Evolutionary conservation across 805 yeast species (phyloP).

Genomic region (Spathaspora girioi): DNA sequence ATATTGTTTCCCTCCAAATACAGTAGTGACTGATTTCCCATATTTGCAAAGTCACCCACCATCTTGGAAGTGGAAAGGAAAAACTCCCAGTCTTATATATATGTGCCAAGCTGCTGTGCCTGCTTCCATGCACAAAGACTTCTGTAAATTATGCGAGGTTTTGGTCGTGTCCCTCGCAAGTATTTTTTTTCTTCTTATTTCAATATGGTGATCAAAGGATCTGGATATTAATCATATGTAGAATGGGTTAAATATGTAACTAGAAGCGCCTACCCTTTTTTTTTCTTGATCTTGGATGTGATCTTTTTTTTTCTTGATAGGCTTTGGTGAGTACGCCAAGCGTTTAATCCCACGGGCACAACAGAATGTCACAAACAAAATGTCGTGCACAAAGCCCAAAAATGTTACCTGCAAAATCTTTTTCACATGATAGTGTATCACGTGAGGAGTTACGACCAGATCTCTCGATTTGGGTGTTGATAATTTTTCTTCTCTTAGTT

Average conservation of each 20-base stretch:
- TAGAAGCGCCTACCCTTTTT: not conserved
- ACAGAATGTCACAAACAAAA: too few species aligned
- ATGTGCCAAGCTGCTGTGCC: not conserved
- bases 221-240: not conserved
- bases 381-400: not conserved
- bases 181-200: not conserved
- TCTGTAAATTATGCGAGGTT: not conserved
- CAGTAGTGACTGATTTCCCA: constrained; percentile 18
- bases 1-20: constrained; percentile 16
- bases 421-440: too few species aligned
- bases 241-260: not conserved
- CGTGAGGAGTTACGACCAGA: too few species aligned
- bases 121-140: not conserved
- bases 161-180: not conserved
- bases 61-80: not conserved
- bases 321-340: not conserved
- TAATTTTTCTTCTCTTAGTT: not conserved
- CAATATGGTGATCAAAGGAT: not conserved
- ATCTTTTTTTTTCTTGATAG: not conserved
- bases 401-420: too few species aligned
- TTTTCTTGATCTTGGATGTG: not conserved
- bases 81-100: not conserved
- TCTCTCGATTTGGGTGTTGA: too few species aligned
- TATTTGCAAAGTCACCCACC: not conserved
- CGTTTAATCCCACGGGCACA: too few species aligned